phyloP scores from a whole-genome alignment of 2,329 filamentous ascomycete genomes.

The Ceratocystis diversiconidia region DNA sequence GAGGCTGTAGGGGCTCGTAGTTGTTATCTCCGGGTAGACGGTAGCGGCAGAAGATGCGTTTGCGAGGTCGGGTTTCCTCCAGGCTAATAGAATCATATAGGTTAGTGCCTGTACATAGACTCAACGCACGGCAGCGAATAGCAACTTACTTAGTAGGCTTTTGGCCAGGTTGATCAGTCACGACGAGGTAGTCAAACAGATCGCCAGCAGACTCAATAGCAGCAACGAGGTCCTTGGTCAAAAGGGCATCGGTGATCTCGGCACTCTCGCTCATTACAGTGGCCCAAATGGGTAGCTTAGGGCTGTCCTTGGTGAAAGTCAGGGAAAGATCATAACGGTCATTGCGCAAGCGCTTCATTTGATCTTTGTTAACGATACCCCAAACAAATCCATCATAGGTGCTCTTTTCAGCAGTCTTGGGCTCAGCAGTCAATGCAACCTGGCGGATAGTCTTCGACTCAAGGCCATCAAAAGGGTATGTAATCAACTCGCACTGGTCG shows the following conservation, averaged over 20 bases:
- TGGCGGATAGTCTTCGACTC: slow-evolving; percentile 64
- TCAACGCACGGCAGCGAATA: not conserved
- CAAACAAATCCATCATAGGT: slow-evolving; percentile 84
- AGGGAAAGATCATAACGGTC: slow-evolving; percentile 90
- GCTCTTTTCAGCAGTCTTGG: slow-evolving; percentile 45
- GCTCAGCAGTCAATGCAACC: slow-evolving; percentile 43
- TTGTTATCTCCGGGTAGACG: slow-evolving; percentile 50
- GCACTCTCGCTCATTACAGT: slow-evolving; percentile 96
- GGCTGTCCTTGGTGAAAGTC: slow-evolving; percentile 81
- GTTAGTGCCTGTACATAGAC: slow-evolving; percentile 12
- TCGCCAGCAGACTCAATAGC: slow-evolving; percentile 68
- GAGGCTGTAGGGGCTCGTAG: slow-evolving; percentile 52
- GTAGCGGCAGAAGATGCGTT: slow-evolving; percentile 71
- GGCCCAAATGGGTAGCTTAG: slow-evolving; percentile 77
- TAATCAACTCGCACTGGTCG: slow-evolving; percentile 61
- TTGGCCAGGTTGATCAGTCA: slow-evolving; percentile 79
- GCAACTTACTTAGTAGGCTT: slow-evolving; percentile 63
- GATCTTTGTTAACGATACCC: slow-evolving; percentile 87
- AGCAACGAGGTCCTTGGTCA: slow-evolving; percentile 76
- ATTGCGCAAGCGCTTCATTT: slow-evolving; percentile 78
- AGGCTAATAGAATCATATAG: slow-evolving; percentile 37
- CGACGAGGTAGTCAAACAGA: slow-evolving; percentile 66
- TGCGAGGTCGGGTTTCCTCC: slow-evolving; percentile 70
- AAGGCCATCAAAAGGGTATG: slow-evolving; percentile 85
- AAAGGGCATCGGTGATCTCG: slow-evolving; percentile 75